Conservation (phyloP, 257 asterid species). For the Hygrophila difformis region DNA sequence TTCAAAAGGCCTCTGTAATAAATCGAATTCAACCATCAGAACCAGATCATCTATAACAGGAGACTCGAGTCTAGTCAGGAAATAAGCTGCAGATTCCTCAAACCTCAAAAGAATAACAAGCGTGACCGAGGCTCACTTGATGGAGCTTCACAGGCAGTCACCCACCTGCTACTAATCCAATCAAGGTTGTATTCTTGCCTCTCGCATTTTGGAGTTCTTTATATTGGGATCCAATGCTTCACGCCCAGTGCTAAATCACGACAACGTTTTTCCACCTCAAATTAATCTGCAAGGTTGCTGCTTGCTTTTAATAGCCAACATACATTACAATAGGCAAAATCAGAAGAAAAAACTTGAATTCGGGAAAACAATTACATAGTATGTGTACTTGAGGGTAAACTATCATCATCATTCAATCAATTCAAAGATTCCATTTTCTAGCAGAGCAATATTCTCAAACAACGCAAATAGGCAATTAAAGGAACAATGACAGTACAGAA, state of each 20-base stretch:
- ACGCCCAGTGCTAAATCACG: constrained; percentile 43
- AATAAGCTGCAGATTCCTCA: constrained; percentile 18
- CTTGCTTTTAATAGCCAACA: constrained; percentile 7
- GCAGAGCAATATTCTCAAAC: too few species aligned
- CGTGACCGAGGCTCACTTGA: constrained; percentile 98
- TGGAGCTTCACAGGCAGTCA: constrained; percentile 99
- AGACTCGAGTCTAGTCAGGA: background rate
- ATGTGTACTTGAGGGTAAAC: too few species aligned
- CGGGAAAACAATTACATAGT: too few species aligned
- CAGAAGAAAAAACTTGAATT: too few species aligned
- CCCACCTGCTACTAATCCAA: constrained; percentile 99
- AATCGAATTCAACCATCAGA: constrained; percentile 9
- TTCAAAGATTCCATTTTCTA: too few species aligned
- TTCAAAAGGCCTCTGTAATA: constrained; percentile 60
- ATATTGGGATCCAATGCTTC: constrained; percentile 98
- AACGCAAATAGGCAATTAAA: too few species aligned
- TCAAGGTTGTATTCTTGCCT: constrained; percentile 58
- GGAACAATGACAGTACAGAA: too few species aligned
- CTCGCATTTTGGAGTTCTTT: constrained; percentile 95
- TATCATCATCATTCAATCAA: too few species aligned
- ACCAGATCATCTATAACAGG: background rate
- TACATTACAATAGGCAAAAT: too few species aligned
- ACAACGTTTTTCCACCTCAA: constrained; percentile 13
- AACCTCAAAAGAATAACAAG: constrained; percentile 43
- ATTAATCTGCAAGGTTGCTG: constrained; percentile 38